Evolutionary conservation across 179 eudicot genomes (phyloP), one percentile per base, ranked within the genome.

Genomic region (Patellifolia procumbens): DNA sequence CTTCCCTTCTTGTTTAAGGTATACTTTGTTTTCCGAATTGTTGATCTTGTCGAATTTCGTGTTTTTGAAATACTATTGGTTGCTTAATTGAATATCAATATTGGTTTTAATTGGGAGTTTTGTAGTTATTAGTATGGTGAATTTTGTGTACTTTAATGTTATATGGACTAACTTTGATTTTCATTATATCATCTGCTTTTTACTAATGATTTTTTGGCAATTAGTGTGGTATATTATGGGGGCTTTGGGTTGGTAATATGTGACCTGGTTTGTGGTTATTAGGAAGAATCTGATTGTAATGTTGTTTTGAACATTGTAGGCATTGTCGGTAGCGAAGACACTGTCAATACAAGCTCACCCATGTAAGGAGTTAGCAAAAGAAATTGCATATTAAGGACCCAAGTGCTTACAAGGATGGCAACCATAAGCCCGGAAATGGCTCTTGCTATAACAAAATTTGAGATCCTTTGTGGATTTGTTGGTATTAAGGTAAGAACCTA

Each of bases 351-450:
- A 95, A 79, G 97, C 99, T 42, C 99, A 95, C 78, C 99, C 97
- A 1, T 92, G 92, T 75, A 92, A 91, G 84, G 85, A 79, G 74
- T 81, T 91, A 74, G 99, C 99, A n/a, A 0, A 82, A 49, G 74
- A 26, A 81, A 61, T 77, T 94, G 83, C 97, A 94, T 63, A 85
- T 81, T 32, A 65, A 74, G 46, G 87, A 86, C 72, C 98, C 98
- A 5, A 78, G 83, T 66, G 83, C 80, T 32, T 94, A 87, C 80
- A 94, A 90, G 77, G 97, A 92, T 83, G 91, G 22, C 22, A 94
- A 89, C 80, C 98, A 94, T 83, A 94, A 94, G 86, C 97, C 98
- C 29, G n/a, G 98, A 94, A 81, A 89, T 94, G 97, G 97, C 94
- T 83, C 68, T 94, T 81, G 98, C 98, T 37, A 62, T 94, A 32